A percentile compares a stretch with the other conserved stretches of the same genome.
These are phyloP conservation scores for Trichocladium uniseriatum DNA, from an alignment of 495 filamentous ascomycete genomes.

Conservation along the genomic window DNA sequence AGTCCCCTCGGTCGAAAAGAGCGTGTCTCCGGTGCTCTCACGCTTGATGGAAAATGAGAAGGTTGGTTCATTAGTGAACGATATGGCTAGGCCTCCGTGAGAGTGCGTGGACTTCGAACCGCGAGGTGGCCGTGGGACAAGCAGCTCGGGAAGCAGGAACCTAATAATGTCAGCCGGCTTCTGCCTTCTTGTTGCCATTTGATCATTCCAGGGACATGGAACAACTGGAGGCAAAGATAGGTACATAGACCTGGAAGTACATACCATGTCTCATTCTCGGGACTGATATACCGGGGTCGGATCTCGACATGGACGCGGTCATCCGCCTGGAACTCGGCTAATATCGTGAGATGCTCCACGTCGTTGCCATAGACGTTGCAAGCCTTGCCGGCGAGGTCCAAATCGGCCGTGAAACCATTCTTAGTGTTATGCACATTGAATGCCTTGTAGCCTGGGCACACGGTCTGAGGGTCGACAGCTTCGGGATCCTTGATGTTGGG, in stretches of 20 bases:
- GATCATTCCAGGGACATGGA: no score
- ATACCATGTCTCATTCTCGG: conserved; percentile 52
- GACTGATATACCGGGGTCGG: conserved; percentile 53
- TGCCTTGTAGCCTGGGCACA: conserved; percentile 69
- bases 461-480: conserved; percentile 59
- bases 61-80: conserved; percentile 52
- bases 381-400: conserved; percentile 53
- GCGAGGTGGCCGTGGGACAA: conserved; percentile 51
- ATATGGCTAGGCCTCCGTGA: conserved; percentile 46
- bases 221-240: no score
- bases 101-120: conserved; percentile 28
- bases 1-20: conserved; percentile 66
- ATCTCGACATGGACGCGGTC: conserved; percentile 73
- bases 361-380: conserved; percentile 73
- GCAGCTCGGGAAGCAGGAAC: conserved; percentile 53
- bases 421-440: conserved; percentile 46
- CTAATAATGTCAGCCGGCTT: background rate
- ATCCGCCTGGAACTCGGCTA: conserved; percentile 63
- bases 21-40: conserved; percentile 50
- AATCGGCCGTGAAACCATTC: conserved; percentile 49
- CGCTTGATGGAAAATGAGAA: conserved; percentile 68
- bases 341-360: conserved; percentile 50
- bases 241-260: no score
- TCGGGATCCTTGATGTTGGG: conserved; percentile 66
- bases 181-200: no score